Percentiles rank a stretch among this genome's conserved stretches.
Conservation (phyloP, 495 filamentous ascomycete genomes). For the Opeltia flavorubescens region DNA sequence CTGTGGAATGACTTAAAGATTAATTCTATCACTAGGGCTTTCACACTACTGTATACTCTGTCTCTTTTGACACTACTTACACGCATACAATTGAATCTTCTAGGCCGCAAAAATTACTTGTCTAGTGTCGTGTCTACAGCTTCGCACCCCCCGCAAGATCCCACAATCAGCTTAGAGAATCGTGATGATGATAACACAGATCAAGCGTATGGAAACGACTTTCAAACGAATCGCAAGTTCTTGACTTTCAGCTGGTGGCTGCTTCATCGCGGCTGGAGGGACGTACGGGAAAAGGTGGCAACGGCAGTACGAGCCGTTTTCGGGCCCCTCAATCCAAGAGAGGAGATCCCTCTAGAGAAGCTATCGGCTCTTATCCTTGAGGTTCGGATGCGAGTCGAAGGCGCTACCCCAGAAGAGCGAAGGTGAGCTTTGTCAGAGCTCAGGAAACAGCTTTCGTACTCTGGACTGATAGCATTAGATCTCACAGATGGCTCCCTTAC, state of each 20-base stretch:
- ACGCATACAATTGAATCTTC: constrained; percentile 90
- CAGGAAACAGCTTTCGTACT: not conserved
- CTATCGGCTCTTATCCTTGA: constrained; percentile 66
- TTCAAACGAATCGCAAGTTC: constrained; percentile 86
- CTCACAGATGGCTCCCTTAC: constrained; percentile 63
- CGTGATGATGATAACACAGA: constrained; percentile 70
- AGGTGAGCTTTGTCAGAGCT: constrained; percentile 29
- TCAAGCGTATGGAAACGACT: constrained; percentile 75
- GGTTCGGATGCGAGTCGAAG: constrained; percentile 74
- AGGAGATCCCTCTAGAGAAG: constrained; percentile 64
- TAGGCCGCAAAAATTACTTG: constrained; percentile 87
- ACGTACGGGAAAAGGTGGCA: constrained; percentile 65
- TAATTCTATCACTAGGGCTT: constrained; percentile 75
- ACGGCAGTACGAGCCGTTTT: constrained; percentile 74
- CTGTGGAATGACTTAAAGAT: constrained; percentile 98
- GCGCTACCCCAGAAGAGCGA: constrained; percentile 47
- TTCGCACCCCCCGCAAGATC: constrained; percentile 38
- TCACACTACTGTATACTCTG: constrained; percentile 84
- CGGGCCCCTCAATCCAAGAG: constrained; percentile 69
- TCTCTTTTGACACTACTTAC: constrained; percentile 84
- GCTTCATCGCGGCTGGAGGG: constrained; percentile 76
- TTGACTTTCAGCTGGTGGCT: constrained; percentile 98
- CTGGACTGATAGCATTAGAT: constrained; percentile 14
- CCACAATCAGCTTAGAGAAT: constrained; percentile 75
- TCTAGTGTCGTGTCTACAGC: constrained; percentile 86